Evolutionary conservation across 2,329 filamentous ascomycete species (phyloP).

Genomic region (Neofusicoccum umdonicola): DNA sequence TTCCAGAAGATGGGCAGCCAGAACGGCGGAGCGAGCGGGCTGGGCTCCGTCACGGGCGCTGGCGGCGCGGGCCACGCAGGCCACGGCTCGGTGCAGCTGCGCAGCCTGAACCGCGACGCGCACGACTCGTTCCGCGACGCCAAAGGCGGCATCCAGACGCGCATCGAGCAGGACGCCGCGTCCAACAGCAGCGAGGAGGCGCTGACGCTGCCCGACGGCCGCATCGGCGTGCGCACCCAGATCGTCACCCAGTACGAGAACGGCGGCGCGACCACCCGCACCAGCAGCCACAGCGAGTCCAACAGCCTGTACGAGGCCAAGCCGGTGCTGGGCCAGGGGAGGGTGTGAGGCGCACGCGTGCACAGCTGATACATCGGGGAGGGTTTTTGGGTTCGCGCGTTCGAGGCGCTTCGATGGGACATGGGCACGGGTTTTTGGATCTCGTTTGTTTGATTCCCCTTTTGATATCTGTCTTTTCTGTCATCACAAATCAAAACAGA

Average conservation of each 20-base stretch:
- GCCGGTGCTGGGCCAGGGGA: background rate
- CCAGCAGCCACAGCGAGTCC: conserved; percentile 5
- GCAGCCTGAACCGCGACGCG: conserved; percentile 9
- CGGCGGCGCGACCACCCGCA: background rate
- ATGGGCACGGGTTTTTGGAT: background rate
- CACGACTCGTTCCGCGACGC: background rate
- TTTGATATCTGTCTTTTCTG: background rate
- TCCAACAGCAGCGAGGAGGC: conserved; percentile 17
- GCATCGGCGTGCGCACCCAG: conserved; percentile 16
- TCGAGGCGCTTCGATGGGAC: background rate
- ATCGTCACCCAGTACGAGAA: conserved; percentile 13
- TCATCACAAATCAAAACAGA: background rate
- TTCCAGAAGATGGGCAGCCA: conserved; percentile 12
- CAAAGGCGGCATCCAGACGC: conserved; percentile 3
- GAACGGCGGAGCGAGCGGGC: background rate
- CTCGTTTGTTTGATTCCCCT: background rate
- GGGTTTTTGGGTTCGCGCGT: background rate
- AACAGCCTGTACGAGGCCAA: conserved; percentile 7
- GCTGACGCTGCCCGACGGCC: conserved; percentile 13
- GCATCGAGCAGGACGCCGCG: conserved; percentile 16
- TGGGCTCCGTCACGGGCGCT: too few species aligned
- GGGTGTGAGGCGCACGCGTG: background rate
- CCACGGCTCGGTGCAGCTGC: background rate
- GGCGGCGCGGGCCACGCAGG: background rate
- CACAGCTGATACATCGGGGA: background rate